Percentiles rank a stretch among this genome's conserved stretches.
Conservation (phyloP, 73 alveolate genomes). For the Stentor coeruleus region DNA sequence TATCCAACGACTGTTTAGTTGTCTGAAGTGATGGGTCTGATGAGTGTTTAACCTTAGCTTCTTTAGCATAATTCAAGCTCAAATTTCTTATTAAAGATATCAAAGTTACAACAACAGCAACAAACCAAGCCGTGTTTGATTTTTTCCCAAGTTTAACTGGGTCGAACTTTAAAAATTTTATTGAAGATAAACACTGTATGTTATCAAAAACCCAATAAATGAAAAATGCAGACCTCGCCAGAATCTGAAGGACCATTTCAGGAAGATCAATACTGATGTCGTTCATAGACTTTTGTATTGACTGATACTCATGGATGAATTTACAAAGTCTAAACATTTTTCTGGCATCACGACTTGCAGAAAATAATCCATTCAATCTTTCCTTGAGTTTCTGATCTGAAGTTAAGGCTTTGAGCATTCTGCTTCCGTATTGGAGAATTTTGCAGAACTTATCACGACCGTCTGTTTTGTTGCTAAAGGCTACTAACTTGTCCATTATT, state of each 20-base stretch:
- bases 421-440: not conserved
- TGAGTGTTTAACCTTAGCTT: not conserved
- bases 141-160: not conserved
- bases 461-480: not conserved
- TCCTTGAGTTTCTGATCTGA: not conserved
- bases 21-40: not conserved
- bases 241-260: not conserved
- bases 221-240: not conserved
- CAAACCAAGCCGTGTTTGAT: not conserved
- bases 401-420: not conserved
- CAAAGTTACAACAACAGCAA: not conserved
- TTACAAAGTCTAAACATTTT: constrained; percentile 1
- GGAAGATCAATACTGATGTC: not conserved
- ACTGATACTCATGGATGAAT: not conserved
- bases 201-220: not conserved
- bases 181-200: not conserved
- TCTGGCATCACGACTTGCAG: not conserved
- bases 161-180: not conserved
- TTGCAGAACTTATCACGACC: not conserved
- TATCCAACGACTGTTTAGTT: not conserved
- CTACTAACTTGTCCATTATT: not conserved
- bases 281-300: not conserved
- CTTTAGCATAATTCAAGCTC: not conserved
- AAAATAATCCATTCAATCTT: not conserved
- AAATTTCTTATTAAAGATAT: not conserved